Conservation (phyloP, 2,329 filamentous ascomycete genomes). For the Nannizziopsis arthrosporioides region DNA sequence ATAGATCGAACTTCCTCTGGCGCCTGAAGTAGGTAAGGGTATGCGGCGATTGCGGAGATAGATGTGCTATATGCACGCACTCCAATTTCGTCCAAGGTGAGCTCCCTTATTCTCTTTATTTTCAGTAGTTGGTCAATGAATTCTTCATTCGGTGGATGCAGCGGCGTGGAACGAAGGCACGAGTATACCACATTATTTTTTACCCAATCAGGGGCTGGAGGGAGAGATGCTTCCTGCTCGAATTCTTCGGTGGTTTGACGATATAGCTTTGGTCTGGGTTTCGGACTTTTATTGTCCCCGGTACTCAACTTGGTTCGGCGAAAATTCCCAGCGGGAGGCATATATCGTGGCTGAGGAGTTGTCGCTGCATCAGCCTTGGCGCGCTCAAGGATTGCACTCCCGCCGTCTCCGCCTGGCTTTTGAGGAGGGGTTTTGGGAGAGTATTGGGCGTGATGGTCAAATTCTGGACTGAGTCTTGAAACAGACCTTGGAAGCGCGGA, state of each 20-base stretch:
- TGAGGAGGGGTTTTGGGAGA: constrained; percentile 7
- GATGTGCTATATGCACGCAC: constrained; percentile 77
- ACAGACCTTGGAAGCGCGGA: constrained; percentile 5
- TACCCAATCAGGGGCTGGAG: constrained; percentile 59
- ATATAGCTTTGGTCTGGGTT: constrained; percentile 39
- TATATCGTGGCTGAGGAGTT: constrained; percentile 8
- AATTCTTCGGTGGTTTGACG: constrained; percentile 69
- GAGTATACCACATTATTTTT: constrained; percentile 55
- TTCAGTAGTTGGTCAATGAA: constrained; percentile 67
- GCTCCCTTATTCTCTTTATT: constrained; percentile 57
- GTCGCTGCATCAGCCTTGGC: constrained; percentile 40
- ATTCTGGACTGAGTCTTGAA: constrained; percentile 8
- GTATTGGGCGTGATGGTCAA: not conserved
- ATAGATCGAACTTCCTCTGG: constrained; percentile 41
- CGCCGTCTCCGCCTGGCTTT: constrained; percentile 12
- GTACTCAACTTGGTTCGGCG: constrained; percentile 11
- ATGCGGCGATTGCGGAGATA: constrained; percentile 73
- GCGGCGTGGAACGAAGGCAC: constrained; percentile 65
- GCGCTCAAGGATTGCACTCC: constrained; percentile 42
- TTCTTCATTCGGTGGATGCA: constrained; percentile 55
- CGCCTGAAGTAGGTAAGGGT: constrained; percentile 49
- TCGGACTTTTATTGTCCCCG: constrained; percentile 16
- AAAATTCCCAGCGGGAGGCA: constrained; percentile 2
- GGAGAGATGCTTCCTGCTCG: constrained; percentile 48
- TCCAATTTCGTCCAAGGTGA: constrained; percentile 66